Evolutionary conservation across 495 filamentous ascomycete species (phyloP), one percentile per base, ranked within the genome.

Genomic region (Cenococcum geophilum): DNA sequence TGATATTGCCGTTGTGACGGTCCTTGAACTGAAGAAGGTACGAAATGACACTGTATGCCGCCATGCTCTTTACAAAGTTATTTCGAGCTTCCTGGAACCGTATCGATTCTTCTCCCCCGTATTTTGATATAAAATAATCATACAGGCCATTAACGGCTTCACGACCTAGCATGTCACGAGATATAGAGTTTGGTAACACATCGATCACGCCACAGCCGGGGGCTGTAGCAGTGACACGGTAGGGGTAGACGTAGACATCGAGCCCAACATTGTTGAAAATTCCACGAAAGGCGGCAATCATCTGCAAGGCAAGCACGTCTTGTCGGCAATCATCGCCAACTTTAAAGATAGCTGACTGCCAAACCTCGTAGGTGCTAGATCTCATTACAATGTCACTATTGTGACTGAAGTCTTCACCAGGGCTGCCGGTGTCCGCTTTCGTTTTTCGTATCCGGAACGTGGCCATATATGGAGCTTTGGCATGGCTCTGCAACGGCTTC

Each of bases 41-140:
- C 0, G 90, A 93, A 55, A 97, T 97, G 60, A 97, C 86, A n/a
- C 90, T 96, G 74, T 99, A 97, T n/a, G 92, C 93, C 1, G 95
- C 95, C 95, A 99, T 97, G 76, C 90, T 96, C 80, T 97, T 97
- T 68, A 99, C 91, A 67, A 99, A 99, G 70, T 97, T 96, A 72
- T 84, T 93, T 42, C 95, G 84, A 1, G 95, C 95, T 70, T 96
- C 87, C 73, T 99, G 95, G 78, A 96, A 99, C 49, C 82, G 82
- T 45, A 96, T 86, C 0, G 89, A 93, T 67, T 96, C 92, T 73
- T 97, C 92, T 47, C 91, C 89, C 52, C 95, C 95, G 70, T 97
- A 99, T 70, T 95, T 97, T 61, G 88, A 92, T 56, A 96, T 80
- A 70, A 97, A 99, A 75, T 97, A 97, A 68, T 97, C 93, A 73